Evolutionary conservation across 2,329 filamentous ascomycete genomes (phyloP).

Genomic region (Plectosphaerella sp.): DNA sequence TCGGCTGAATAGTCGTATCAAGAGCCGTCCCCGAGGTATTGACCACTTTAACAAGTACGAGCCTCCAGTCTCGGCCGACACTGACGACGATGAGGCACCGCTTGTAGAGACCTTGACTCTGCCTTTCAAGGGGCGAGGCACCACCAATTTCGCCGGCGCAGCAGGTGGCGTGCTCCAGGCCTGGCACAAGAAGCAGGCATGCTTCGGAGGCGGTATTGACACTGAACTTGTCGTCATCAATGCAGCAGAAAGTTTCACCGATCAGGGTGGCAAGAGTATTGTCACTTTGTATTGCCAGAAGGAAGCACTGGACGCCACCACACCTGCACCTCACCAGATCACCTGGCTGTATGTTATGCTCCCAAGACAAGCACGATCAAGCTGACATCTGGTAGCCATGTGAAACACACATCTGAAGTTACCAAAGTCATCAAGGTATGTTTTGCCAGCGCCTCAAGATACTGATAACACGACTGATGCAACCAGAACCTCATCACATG

Average conservation of each 20-base stretch:
- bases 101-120: neutral
- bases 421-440: neutral
- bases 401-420: neutral
- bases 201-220: neutral
- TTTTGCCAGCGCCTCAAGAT: neutral
- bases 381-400: constrained; percentile 1
- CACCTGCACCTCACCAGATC: neutral
- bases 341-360: neutral
- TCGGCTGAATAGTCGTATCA: too few species aligned
- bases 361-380: neutral
- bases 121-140: neutral
- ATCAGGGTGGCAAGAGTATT: neutral
- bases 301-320: neutral
- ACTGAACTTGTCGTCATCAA: constrained; percentile 1
- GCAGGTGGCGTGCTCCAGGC: neutral
- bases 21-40: too few species aligned
- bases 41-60: neutral
- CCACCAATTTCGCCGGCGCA: neutral
- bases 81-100: neutral
- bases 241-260: constrained; percentile 1
- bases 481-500: neutral
- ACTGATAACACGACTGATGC: neutral
- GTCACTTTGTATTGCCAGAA: constrained; percentile 1
- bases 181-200: neutral
- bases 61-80: neutral